A percentile compares a stretch with the other conserved stretches of the same genome.
phyloP scores from a whole-genome alignment of 257 asterid genomes.

The Solanum gracilifrons region DNA sequence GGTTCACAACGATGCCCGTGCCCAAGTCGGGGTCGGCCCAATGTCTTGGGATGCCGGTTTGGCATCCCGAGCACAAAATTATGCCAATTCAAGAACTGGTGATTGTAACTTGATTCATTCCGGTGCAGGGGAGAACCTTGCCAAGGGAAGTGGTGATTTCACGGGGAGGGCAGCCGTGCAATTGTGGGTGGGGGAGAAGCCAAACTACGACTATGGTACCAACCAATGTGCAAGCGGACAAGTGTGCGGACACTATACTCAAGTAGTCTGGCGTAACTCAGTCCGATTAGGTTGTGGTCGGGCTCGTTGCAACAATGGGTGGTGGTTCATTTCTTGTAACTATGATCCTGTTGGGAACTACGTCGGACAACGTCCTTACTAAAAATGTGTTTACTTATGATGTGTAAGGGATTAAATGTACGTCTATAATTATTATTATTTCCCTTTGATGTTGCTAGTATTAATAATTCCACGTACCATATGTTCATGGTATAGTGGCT shows the following conservation, averaged over 20 bases:
- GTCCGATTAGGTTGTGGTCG: slow-evolving; percentile 25
- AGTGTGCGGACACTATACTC: slow-evolving; percentile 27
- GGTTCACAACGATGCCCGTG: background rate
- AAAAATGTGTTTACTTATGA: background rate
- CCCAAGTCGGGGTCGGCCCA: background rate
- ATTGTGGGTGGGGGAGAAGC: background rate
- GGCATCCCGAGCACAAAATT: background rate
- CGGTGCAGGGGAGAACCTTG: background rate
- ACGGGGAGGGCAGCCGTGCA: background rate
- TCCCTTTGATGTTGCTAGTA: too few relatives aligned
- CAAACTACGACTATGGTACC: background rate
- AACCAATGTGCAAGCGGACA: background rate
- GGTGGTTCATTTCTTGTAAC: slow-evolving; percentile 33
- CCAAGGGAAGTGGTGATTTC: background rate
- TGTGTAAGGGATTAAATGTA: background rate
- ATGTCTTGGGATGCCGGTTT: background rate
- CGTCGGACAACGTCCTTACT: slow-evolving; percentile 27
- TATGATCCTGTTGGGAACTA: slow-evolving; percentile 35
- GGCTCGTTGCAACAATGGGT: slow-evolving; percentile 19
- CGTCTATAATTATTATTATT: background rate
- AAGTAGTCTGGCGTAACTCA: slow-evolving; percentile 40
- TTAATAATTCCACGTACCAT: too few relatives aligned
- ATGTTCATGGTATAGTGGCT: too few relatives aligned
- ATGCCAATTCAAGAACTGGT: background rate
- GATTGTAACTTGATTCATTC: background rate